Conservation (phyloP, 495 filamentous ascomycete genomes). For the Talaromyces trachyspermus region DNA sequence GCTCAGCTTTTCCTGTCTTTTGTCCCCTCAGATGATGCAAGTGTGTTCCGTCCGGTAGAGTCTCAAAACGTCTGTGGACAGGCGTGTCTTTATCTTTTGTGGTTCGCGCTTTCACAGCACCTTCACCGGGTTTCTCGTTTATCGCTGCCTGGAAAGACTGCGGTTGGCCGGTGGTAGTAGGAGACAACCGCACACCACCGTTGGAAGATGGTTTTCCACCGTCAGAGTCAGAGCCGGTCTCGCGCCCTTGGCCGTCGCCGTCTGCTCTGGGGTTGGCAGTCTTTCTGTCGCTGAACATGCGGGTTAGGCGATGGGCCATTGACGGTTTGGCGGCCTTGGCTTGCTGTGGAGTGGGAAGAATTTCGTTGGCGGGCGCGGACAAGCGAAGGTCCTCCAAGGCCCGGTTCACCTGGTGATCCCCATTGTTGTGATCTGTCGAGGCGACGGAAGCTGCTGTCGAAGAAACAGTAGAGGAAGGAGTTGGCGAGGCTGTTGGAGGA, state of each 20-base stretch:
- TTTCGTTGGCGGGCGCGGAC: conserved; percentile 34
- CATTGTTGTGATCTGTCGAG: conserved; percentile 33
- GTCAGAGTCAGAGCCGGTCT: conserved; percentile 30
- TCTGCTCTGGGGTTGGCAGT: conserved; percentile 28
- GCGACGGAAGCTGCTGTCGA: conserved; percentile 36
- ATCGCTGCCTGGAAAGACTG: conserved; percentile 34
- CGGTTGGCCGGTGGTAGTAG: conserved; percentile 34
- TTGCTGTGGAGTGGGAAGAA: conserved; percentile 25
- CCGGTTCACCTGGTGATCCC: conserved; percentile 39
- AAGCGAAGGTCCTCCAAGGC: conserved; percentile 41
- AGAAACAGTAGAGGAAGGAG: conserved; percentile 36
- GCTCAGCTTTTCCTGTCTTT: conserved; percentile 91
- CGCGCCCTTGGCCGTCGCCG: conserved; percentile 5
- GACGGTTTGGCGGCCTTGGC: conserved; percentile 39
- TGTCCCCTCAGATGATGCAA: conserved; percentile 78
- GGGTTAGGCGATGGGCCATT: conserved; percentile 51
- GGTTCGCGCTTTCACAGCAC: conserved; percentile 15
- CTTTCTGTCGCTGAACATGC: conserved; percentile 48
- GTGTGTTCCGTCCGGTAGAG: conserved; percentile 60
- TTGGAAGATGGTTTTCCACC: conserved; percentile 22
- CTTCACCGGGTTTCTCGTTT: conserved; percentile 17
- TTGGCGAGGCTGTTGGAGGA: conserved; percentile 37
- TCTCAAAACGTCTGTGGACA: conserved; percentile 51
- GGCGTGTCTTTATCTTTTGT: conserved; percentile 38
- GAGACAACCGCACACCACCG: conserved; percentile 29